A percentile compares a stretch with the other conserved stretches of the same genome.
These are phyloP conservation scores for Skeletonema costatum DNA, from an alignment of 108 stramenopile species.

Conservation along the genomic window DNA sequence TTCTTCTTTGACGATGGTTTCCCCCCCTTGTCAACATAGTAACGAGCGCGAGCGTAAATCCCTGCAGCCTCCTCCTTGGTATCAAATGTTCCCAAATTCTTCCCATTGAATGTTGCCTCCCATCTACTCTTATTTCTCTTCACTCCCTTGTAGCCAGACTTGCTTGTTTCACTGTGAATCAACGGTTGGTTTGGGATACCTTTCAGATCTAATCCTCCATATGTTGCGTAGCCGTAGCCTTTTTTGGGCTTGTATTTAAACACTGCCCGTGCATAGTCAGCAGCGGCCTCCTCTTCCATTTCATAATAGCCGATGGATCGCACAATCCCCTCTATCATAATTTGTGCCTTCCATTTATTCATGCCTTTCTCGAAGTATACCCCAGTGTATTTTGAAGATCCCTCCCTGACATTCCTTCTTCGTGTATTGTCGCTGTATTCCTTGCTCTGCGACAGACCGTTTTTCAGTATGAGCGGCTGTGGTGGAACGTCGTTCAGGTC, in stretches of 20 bases:
- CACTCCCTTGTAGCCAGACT: background rate
- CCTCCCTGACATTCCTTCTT: background rate
- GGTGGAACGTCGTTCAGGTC: background rate
- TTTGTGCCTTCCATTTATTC: slow-evolving; percentile 1
- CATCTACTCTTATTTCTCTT: slow-evolving; percentile 1
- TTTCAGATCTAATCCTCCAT: background rate
- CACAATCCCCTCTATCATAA: background rate
- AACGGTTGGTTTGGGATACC: background rate
- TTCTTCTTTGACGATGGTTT: background rate
- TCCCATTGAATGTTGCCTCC: background rate
- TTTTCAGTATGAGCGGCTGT: background rate
- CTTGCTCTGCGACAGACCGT: background rate
- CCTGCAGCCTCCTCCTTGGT: slow-evolving; percentile 1
- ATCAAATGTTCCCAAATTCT: slow-evolving; percentile 2
- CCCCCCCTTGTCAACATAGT: background rate
- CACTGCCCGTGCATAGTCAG: background rate
- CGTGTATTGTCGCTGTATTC: background rate
- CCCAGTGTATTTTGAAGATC: background rate
- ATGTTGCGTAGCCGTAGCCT: background rate
- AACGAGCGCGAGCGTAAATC: background rate
- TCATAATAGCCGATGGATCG: slow-evolving; percentile 3
- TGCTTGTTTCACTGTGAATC: background rate
- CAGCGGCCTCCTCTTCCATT: background rate
- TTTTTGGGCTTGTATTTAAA: background rate
- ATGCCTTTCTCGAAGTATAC: background rate